These are phyloP conservation scores for Sungouiozyma ichnusensis DNA, from an alignment of 805 yeast genomes.

Conservation along the genomic window DNA sequence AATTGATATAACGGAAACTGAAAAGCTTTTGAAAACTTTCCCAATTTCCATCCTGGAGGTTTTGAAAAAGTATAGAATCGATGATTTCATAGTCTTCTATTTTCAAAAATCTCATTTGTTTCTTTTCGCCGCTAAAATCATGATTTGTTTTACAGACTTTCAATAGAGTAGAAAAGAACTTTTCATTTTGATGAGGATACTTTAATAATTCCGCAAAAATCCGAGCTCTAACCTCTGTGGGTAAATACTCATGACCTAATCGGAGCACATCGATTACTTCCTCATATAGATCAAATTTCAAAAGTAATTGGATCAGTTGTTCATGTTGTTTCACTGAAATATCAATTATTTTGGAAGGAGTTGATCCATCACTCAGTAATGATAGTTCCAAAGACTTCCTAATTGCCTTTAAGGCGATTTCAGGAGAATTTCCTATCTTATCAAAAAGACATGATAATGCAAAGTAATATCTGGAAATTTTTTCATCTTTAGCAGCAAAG, in stretches of 20 bases:
- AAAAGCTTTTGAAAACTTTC: conserved; percentile 15
- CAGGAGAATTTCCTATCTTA: conserved; percentile 10
- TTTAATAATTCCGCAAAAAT: conserved; percentile 15
- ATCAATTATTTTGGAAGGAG: conserved; percentile 2
- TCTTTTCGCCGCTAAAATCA: not conserved
- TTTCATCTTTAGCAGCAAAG: conserved; percentile 9
- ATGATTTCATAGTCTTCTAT: conserved; percentile 18
- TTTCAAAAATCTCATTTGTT: conserved; percentile 8
- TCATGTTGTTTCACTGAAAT: conserved; percentile 15
- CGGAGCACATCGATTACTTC: conserved; percentile 26
- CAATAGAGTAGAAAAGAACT: conserved; percentile 19
- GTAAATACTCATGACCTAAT: conserved; percentile 17
- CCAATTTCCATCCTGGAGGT: conserved; percentile 14
- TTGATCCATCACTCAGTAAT: conserved; percentile 9
- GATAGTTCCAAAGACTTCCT: conserved; percentile 22
- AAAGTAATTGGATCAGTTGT: conserved; percentile 20
- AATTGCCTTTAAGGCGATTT: conserved; percentile 19
- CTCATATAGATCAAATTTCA: conserved; percentile 17
- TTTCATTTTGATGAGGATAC: conserved; percentile 8
- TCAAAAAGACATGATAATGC: conserved; percentile 20
- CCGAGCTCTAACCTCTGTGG: conserved; percentile 12
- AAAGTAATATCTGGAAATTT: conserved; percentile 16
- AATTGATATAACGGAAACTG: conserved; percentile 22
- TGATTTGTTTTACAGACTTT: conserved; percentile 7
- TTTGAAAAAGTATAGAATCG: conserved; percentile 15